Evolutionary conservation across 768 basidiomycete genomes (phyloP).

Genomic region (Lentinula boryana): DNA sequence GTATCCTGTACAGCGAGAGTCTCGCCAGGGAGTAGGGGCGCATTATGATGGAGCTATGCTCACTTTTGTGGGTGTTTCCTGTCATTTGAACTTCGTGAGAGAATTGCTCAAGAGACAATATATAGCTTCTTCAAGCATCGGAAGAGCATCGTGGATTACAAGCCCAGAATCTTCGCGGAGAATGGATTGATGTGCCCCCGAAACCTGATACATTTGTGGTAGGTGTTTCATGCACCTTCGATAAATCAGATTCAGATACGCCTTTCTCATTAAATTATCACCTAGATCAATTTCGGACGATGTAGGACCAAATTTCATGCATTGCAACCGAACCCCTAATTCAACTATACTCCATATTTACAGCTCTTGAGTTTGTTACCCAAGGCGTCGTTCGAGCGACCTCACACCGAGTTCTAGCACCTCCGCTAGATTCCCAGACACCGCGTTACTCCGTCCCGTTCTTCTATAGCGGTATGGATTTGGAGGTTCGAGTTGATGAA

Average conservation of each 20-base stretch:
- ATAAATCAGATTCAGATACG: slow-evolving; percentile 38
- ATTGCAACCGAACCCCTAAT: too few species aligned
- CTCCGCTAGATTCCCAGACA: neutral
- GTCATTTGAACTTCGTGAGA: neutral
- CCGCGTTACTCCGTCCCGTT: slow-evolving; percentile 6
- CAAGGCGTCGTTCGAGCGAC: slow-evolving; percentile 5
- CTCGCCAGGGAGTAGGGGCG: slow-evolving; percentile 9
- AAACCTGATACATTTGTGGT: slow-evolving; percentile 50
- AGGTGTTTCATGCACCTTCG: slow-evolving; percentile 32
- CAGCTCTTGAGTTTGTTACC: slow-evolving; percentile 6
- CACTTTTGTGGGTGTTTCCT: neutral
- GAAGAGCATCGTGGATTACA: slow-evolving; percentile 45
- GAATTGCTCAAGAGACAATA: too few species aligned
- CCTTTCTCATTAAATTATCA: slow-evolving; percentile 33
- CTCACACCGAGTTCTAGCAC: slow-evolving; percentile 5
- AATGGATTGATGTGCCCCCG: slow-evolving; percentile 53
- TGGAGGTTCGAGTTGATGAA: neutral
- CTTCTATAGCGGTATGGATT: slow-evolving; percentile 6
- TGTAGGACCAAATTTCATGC: neutral
- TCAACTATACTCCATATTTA: neutral
- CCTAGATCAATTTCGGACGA: slow-evolving; percentile 37
- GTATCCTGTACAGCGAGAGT: slow-evolving; percentile 35
- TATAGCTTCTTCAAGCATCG: slow-evolving; percentile 49
- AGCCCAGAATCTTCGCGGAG: slow-evolving; percentile 48
- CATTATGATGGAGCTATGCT: slow-evolving; percentile 5